Evolutionary conservation across 495 filamentous ascomycete genomes (phyloP), one percentile per base, ranked within the genome.

Genomic region (Hyaloscypha variabilis): DNA sequence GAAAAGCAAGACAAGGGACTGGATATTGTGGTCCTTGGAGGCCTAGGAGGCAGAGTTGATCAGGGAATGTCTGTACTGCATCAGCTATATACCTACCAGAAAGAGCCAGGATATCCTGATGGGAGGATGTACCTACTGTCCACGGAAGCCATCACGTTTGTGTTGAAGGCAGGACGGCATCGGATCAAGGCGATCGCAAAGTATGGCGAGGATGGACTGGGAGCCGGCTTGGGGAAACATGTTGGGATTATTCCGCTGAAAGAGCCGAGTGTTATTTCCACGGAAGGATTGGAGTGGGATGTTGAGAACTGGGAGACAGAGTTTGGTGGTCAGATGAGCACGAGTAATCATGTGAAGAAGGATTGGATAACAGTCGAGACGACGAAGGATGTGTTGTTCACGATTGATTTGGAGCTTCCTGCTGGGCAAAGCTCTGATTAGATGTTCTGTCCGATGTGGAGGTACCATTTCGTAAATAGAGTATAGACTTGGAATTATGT

Each of bases 21-120:
- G n/a, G 77, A 83, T 66, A 79, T 95, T 55, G 79, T 95, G 31
- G 85, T 90, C 29, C 73, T 94, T n/a, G 94, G 94, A 25, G 89
- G 92, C 19, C 82, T 98, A 1, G 91, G 90, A 24, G 96, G 96
- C 3, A 86, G 95, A 29, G 91, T 97, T 8, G 95, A 99, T 74
- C 96, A 98, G 67, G 94, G 88, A 4, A 83, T 99, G 31, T 93
- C 92, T 30, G 89, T 94, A 58, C 81, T 99, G 51, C 91, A 95
- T 71, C 90, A 93, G 70, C 76, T 93, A 31, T 90, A 87, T 69
- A 74, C 89, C 60, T 85, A 84, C 72, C 83, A 86, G 67, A 67
- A 65, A 5, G 74, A 76, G 17, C 52, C 61, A 65, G 77, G 71
- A 54, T 78, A 68, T 50, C 80, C 83, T 39, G 73, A 75, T 71